A percentile compares a stretch with the other conserved stretches of the same genome.
phyloP scores from a whole-genome alignment of 495 filamentous ascomycete species.

The Trichoderma erinaceum region DNA sequence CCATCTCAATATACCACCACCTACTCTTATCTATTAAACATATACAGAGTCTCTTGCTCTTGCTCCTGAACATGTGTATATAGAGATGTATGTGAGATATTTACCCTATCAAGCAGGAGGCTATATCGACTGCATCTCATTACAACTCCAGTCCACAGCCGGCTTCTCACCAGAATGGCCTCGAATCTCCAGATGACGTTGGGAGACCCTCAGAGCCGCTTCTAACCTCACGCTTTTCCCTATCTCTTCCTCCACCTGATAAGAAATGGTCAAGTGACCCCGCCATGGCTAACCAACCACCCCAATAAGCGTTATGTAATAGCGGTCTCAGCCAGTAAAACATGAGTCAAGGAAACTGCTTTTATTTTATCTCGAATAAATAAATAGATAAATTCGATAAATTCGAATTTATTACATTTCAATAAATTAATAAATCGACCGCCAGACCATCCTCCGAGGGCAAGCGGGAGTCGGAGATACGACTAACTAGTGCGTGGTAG shows the following conservation, averaged over 20 bases:
- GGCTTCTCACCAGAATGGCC: not conserved
- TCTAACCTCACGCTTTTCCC: not conserved
- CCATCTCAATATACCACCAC: no score
- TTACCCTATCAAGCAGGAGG: no score
- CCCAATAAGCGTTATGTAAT: slow-evolving; percentile 8
- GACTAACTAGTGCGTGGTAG: slow-evolving; percentile 11
- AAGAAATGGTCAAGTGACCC: not conserved
- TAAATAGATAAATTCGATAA: slow-evolving; percentile 7
- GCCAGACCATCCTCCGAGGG: not conserved
- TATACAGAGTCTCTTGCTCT: no score
- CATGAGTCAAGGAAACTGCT: slow-evolving; percentile 12
- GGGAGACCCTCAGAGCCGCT: slow-evolving; percentile 3
- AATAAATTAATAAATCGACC: not conserved
- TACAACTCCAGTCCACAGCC: not conserved
- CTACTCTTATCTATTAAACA: no score
- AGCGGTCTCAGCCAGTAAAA: slow-evolving; percentile 4
- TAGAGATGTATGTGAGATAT: no score
- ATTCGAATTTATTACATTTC: not conserved
- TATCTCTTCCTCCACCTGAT: slow-evolving; percentile 9
- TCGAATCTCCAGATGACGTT: not conserved
- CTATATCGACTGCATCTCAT: not conserved
- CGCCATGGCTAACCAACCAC: not conserved
- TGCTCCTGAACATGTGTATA: no score
- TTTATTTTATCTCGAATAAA: not conserved
- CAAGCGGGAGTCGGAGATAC: slow-evolving; percentile 11